These are phyloP conservation scores for Tricholoma sp. DNA, from an alignment of 768 basidiomycete genomes.

Conservation along the genomic window DNA sequence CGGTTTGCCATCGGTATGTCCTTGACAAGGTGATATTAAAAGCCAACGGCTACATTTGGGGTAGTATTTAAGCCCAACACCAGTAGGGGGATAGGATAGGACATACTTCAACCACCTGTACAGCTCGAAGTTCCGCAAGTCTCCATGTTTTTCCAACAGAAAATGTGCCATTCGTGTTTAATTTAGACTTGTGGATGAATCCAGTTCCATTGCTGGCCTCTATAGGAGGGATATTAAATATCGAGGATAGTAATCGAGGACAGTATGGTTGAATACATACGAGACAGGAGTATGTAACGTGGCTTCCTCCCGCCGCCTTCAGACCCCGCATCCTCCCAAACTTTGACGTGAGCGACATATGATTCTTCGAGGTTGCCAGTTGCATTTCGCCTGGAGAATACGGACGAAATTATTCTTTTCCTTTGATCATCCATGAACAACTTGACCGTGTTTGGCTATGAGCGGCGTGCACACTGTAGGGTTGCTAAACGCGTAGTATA, in stretches of 20 bases:
- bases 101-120: conserved; percentile 74
- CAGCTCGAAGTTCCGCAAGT: conserved; percentile 69
- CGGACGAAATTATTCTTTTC: conserved; percentile 74
- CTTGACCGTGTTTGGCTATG: neutral
- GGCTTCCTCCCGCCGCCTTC: conserved; percentile 76
- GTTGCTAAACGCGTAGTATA: too few species aligned
- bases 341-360: conserved; percentile 87
- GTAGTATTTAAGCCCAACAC: conserved; percentile 10
- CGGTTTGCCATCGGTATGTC: conserved; percentile 88
- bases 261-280: conserved; percentile 45
- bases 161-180: conserved; percentile 91
- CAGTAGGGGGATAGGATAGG: conserved; percentile 6
- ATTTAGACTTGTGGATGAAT: conserved; percentile 93
- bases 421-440: conserved; percentile 43
- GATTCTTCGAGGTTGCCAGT: conserved; percentile 63
- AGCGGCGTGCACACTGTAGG: too few species aligned
- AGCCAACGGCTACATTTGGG: conserved; percentile 42
- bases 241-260: conserved; percentile 1
- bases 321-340: conserved; percentile 78
- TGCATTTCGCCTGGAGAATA: conserved; percentile 71
- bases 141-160: conserved; percentile 98
- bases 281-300: conserved; percentile 84
- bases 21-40: conserved; percentile 86
- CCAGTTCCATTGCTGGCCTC: conserved; percentile 59
- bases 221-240: conserved; percentile 21